Conservation (phyloP, 768 basidiomycete species). For the Termitomyces sp. region DNA sequence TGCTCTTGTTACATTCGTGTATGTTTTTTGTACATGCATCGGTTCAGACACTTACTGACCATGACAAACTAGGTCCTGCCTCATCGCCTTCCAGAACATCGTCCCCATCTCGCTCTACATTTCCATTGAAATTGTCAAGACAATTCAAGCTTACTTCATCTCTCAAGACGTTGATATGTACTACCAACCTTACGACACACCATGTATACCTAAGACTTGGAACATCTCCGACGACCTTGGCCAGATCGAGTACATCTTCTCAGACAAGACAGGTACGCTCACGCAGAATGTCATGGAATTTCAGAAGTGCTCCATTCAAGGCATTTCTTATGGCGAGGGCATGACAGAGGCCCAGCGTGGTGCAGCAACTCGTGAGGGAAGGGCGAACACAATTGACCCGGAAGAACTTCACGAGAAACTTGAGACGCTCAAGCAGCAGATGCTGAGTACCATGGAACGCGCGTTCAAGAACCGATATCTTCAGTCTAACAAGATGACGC, state of each 20-base stretch:
- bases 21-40: conserved; percentile 26
- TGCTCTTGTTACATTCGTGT: conserved; percentile 89
- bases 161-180: conserved; percentile 97
- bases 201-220: conserved; percentile 96
- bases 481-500: conserved; percentile 76
- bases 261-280: conserved; percentile 94
- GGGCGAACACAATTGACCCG: conserved; percentile 57
- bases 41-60: conserved; percentile 1
- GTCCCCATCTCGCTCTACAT: conserved; percentile 95
- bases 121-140: conserved; percentile 97
- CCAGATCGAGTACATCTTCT: conserved; percentile 90
- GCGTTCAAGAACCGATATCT: conserved; percentile 87
- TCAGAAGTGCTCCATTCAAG: conserved; percentile 88
- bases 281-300: conserved; percentile 99
- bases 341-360: conserved; percentile 94
- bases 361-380: conserved; percentile 79
- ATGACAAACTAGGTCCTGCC: conserved; percentile 60
- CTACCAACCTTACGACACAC: conserved; percentile 78
- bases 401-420: conserved; percentile 69
- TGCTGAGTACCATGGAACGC: conserved; percentile 71
- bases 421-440: conserved; percentile 59
- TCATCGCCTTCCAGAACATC: conserved; percentile 97
- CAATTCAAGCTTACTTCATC: conserved; percentile 95
- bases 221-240: conserved; percentile 98
- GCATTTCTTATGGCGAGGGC: conserved; percentile 87